Percentiles rank a stretch among this genome's conserved stretches.
phyloP scores from a whole-genome alignment of 179 eudicot genomes.

The Patellifolia procumbens region DNA sequence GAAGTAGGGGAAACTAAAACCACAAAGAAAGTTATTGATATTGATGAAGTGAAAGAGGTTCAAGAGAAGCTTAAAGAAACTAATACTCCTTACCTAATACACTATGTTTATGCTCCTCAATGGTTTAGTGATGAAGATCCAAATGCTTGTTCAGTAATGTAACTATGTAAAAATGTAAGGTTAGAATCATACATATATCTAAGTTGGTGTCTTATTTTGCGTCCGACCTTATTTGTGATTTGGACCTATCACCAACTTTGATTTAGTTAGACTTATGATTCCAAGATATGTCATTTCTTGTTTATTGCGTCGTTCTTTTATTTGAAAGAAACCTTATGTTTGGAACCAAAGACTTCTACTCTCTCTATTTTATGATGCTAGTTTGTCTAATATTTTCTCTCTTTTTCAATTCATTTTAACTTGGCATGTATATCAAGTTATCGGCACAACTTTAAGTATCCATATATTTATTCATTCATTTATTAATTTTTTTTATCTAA shows the following conservation, averaged over 20 bases:
- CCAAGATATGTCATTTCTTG: too few relatives aligned
- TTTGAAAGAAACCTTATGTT: too few relatives aligned
- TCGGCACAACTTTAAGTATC: too few relatives aligned
- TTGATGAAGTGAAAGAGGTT: slow-evolving; percentile 54
- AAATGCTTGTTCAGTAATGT: slow-evolving; percentile 63
- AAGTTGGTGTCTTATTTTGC: background rate
- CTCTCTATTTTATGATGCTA: too few relatives aligned
- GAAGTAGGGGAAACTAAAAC: slow-evolving; percentile 35
- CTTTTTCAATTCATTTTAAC: too few relatives aligned
- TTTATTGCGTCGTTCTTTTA: too few relatives aligned
- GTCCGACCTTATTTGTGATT: background rate
- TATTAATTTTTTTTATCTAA: too few relatives aligned
- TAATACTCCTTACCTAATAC: slow-evolving; percentile 63
- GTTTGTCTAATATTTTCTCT: too few relatives aligned
- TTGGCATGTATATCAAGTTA: too few relatives aligned
- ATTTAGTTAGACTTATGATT: too few relatives aligned
- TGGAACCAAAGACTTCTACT: too few relatives aligned
- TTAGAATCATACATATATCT: background rate
- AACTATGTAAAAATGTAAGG: background rate
- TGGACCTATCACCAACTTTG: background rate
- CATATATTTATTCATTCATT: too few relatives aligned
- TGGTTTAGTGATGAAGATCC: slow-evolving; percentile 90
- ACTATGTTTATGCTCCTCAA: slow-evolving; percentile 78
- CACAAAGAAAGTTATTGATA: slow-evolving; percentile 42
- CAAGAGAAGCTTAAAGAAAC: slow-evolving; percentile 48